Evolutionary conservation across 2,329 filamentous ascomycete species (phyloP).

Genomic region (Alternaria conjuncta): DNA sequence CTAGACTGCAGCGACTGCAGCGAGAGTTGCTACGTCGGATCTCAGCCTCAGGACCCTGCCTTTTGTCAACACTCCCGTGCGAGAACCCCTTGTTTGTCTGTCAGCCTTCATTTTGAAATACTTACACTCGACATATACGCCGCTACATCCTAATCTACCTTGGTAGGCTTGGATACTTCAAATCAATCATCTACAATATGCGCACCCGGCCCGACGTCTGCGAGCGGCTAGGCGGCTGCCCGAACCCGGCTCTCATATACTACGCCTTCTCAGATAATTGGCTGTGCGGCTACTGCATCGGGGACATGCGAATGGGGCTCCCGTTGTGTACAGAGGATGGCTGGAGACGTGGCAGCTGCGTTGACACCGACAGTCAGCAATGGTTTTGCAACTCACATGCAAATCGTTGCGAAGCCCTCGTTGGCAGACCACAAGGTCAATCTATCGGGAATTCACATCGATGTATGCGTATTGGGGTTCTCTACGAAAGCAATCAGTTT

Average conservation of each 20-base stretch:
- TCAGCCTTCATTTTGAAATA: background rate
- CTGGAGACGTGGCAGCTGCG: background rate
- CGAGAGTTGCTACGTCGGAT: background rate
- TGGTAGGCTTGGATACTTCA: background rate
- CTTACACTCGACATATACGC: background rate
- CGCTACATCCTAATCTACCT: background rate
- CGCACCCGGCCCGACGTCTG: background rate
- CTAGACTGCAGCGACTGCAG: background rate
- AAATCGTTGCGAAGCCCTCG: background rate
- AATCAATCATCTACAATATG: background rate
- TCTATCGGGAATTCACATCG: background rate
- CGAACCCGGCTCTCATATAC: background rate
- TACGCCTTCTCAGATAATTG: constrained; percentile 2
- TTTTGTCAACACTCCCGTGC: background rate
- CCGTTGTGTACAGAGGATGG: background rate
- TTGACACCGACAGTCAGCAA: background rate
- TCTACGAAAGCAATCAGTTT: background rate
- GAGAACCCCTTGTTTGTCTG: background rate
- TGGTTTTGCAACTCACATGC: constrained; percentile 6
- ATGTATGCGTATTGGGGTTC: background rate
- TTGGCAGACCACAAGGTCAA: background rate
- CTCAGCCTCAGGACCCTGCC: background rate
- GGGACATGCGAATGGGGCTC: background rate
- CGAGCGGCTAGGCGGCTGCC: background rate
- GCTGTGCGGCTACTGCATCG: constrained; percentile 5